A percentile compares a stretch with the other conserved stretches of the same genome.
These are phyloP conservation scores for Enteropsectra breve DNA, from an alignment of 371 early-diverging fungal species.

Conservation along the genomic window DNA sequence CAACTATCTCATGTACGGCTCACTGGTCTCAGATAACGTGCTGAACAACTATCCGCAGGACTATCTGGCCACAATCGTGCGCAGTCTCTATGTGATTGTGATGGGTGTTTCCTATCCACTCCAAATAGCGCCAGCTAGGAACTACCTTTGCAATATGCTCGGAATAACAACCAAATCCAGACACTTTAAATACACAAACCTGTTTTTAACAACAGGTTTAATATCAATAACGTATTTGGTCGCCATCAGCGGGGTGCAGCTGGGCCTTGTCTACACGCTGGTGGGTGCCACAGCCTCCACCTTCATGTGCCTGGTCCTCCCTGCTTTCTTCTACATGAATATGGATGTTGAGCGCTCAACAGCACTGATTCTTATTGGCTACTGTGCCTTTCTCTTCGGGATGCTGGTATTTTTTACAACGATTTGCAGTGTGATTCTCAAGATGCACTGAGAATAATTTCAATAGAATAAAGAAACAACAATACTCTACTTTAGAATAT, in stretches of 20 bases:
- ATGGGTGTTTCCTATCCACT: constrained; percentile 87
- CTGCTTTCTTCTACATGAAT: constrained; percentile 75
- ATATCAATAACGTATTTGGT: constrained; percentile 39
- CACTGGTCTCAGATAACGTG: constrained; percentile 72
- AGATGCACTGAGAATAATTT: background rate
- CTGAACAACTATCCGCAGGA: constrained; percentile 62
- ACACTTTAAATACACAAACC: constrained; percentile 12
- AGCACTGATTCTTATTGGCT: constrained; percentile 22
- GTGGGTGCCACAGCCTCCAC: constrained; percentile 96
- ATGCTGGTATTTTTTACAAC: constrained; percentile 45
- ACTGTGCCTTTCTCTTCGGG: constrained; percentile 46
- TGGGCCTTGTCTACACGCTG: constrained; percentile 68
- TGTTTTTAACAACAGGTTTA: constrained; percentile 45
- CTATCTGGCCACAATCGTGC: constrained; percentile 63
- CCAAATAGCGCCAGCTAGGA: constrained; percentile 85
- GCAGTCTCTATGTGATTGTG: constrained; percentile 74
- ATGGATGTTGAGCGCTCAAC: constrained; percentile 35
- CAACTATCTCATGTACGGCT: constrained; percentile 87
- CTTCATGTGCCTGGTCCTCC: constrained; percentile 87
- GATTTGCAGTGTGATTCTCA: constrained; percentile 18
- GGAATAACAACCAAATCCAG: constrained; percentile 12
- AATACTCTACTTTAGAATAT: too few species aligned
- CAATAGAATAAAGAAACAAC: too few species aligned
- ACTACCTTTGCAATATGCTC: constrained; percentile 72
- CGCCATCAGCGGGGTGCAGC: constrained; percentile 45